Evolutionary conservation across 495 filamentous ascomycete species (phyloP), one percentile per base, ranked within the genome.

Genomic region (Cenococcum geophilum): DNA sequence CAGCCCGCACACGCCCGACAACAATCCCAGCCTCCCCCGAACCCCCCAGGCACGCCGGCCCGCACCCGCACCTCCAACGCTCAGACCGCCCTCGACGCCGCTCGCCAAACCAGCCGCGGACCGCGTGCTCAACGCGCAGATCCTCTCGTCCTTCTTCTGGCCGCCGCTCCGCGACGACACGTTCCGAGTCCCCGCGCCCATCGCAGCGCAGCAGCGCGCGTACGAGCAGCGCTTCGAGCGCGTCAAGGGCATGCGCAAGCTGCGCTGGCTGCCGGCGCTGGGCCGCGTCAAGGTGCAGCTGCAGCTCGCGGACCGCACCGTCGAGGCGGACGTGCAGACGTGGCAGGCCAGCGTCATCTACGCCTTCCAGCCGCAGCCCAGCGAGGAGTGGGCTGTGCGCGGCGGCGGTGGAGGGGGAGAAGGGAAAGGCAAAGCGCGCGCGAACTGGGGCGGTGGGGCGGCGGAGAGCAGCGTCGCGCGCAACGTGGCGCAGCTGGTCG

Each of bases 61-160:
- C 1, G 40, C 14, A 20, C n/a, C 58, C 25, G 43, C 57, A 23
- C 11, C 49, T 5, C 11, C 20, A 22, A 14, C 20, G 6, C 49
- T 23, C 3, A 50, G 48, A 51, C 59, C 55, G 11, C 21, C 49
- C 14, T 22, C 27, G 1, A 56, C 53, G 10, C 36, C 53, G n/a
- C 6, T 40, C 36, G 55, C 53, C 4, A 55, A 59, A 47, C 45
- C 63, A 22, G 47, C 60, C 16, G 21, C 57, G 27, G 43, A 40
- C 1, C 51, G 47, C 3, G 61, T 40, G 14, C 65, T 68, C 36
- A 67, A 67, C 42, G 82, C 90, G 6, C 89, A 92, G 58, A 92
- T 97, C 51, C 76, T 97, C 4, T 96, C 90, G 0, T 82, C 89
- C n/a, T 83, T 95, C 66, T 99, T 92, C 78, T 99, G 93, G 93